phyloP scores from a whole-genome alignment of 768 basidiomycete genomes.

The Fibroporia radiculosa region DNA sequence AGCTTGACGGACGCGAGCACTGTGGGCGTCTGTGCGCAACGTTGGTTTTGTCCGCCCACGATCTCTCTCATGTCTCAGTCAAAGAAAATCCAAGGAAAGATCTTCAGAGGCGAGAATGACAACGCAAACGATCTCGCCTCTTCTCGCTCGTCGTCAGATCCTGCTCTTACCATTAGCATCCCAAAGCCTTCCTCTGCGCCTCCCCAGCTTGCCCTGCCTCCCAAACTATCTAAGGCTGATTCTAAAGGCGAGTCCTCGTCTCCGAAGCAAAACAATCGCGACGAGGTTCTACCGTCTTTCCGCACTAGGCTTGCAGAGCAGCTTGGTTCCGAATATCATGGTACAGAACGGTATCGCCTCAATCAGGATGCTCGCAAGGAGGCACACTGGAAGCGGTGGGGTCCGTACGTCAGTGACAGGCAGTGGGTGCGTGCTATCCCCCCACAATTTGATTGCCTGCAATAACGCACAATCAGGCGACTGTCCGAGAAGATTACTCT shows the following conservation, averaged over 20 bases:
- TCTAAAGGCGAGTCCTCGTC: slow-evolving; percentile 10
- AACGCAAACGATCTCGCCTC: slow-evolving; percentile 18
- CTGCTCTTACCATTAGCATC: slow-evolving; percentile 58
- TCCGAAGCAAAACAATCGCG: slow-evolving; percentile 7
- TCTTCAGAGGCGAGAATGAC: slow-evolving; percentile 45
- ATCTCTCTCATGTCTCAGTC: slow-evolving; percentile 35
- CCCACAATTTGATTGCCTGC: neutral
- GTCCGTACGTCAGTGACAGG: slow-evolving; percentile 92
- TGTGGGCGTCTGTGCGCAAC: neutral
- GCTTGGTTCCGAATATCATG: slow-evolving; percentile 68
- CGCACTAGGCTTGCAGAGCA: slow-evolving; percentile 57
- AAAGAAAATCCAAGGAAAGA: slow-evolving; percentile 66
- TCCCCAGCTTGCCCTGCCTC: slow-evolving; percentile 26
- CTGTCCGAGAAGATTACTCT: slow-evolving; percentile 98
- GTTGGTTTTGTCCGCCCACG: slow-evolving; percentile 2
- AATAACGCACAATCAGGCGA: slow-evolving; percentile 52
- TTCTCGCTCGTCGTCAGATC: slow-evolving; percentile 21
- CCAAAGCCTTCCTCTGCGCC: slow-evolving; percentile 39
- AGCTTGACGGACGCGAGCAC: slow-evolving; percentile 2
- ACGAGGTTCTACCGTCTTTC: slow-evolving; percentile 30
- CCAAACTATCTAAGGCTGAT: slow-evolving; percentile 29
- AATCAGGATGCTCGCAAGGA: slow-evolving; percentile 72
- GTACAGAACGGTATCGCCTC: slow-evolving; percentile 80
- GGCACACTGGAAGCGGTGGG: slow-evolving; percentile 98
- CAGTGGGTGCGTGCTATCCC: slow-evolving; percentile 72